These are phyloP conservation scores for Pseudogymnoascus sp. DNA, from an alignment of 2,329 filamentous ascomycete genomes.

Conservation along the genomic window DNA sequence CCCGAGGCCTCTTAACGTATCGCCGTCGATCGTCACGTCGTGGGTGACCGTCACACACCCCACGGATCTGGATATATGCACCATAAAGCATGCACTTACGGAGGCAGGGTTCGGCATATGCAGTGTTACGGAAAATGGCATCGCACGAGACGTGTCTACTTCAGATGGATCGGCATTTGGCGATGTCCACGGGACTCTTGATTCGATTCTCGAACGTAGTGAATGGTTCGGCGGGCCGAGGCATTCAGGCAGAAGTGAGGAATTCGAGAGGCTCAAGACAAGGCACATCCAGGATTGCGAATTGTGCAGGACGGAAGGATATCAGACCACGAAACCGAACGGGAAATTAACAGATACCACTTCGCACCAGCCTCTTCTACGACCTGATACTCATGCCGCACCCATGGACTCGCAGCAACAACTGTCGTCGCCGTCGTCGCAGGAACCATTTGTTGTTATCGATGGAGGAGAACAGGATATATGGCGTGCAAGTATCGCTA, in stretches of 20 bases:
- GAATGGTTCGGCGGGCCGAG: slow-evolving; percentile 9
- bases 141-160: slow-evolving; percentile 4
- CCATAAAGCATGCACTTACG: slow-evolving; percentile 41
- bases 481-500: slow-evolving; percentile 44
- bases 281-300: slow-evolving; percentile 2
- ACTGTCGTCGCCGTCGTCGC: neutral
- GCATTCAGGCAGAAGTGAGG: slow-evolving; percentile 8
- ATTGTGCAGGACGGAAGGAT: slow-evolving; percentile 3
- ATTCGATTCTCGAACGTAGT: neutral
- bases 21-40: slow-evolving; percentile 63
- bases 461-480: slow-evolving; percentile 28
- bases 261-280: neutral
- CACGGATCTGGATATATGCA: slow-evolving; percentile 34
- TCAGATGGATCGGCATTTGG: slow-evolving; percentile 2
- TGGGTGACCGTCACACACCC: slow-evolving; percentile 54
- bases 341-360: neutral
- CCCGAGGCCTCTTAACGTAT: slow-evolving; percentile 48
- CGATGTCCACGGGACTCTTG: slow-evolving; percentile 8
- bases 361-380: neutral
- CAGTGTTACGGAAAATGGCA: slow-evolving; percentile 18
- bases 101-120: slow-evolving; percentile 51
- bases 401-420: neutral
- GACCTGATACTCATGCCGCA: neutral
- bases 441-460: slow-evolving; percentile 27
- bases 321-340: neutral